Base-by-base conservation (phyloP, 2,329 filamentous ascomycete species). In the Ophiocordyceps sinensis region DNA sequence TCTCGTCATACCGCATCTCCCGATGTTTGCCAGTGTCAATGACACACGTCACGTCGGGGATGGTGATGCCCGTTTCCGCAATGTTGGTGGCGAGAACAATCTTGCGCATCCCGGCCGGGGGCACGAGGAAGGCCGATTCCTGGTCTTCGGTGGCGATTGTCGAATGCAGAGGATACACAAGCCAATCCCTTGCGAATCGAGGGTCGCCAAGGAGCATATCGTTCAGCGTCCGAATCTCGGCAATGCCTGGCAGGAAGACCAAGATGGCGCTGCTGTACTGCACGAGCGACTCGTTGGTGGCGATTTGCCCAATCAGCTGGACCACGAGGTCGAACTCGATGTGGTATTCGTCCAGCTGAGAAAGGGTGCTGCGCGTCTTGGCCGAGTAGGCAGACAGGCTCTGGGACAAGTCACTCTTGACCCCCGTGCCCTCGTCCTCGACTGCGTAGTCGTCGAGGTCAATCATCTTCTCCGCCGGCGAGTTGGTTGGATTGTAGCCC, bases 41-140 rank as follows among this genome's bases (percentile, higher is more conserved):
- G 37, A 98, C 91, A 51, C 88, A 94, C 1, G 91, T 96, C 28
- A 98, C 85, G 56, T 98, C 91, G 1, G 91, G 91, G 49, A 98
- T 98, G 0, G 91, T 98, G 55, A 98, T 94, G 66, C 91, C 91
- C 1, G 91, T 98, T 60, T 98, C 91, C 5, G 91, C 91, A 58
- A 98, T 98, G 55, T 98, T 98, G 13, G 91, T 98, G 2, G 91
- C 88, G 41, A 98, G 73, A 2, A 98, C 89, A 47, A 98, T 91
- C 64, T 98, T 98, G 47, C 88, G 76, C 43, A 79, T 70, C 1
- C 89, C 89, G 3, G 70, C 71, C 1, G 88, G 86, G 6, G 91
- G 91, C 1, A 94, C 64, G 6, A 85, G 67, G 57, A 98, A 98
- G 0, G 91, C 91, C 29, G 83, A 80, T 60, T 98, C 89, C 57